Base-by-base conservation (phyloP, 1,139 yeast genomes). In the Pichia inconspicua region DNA sequence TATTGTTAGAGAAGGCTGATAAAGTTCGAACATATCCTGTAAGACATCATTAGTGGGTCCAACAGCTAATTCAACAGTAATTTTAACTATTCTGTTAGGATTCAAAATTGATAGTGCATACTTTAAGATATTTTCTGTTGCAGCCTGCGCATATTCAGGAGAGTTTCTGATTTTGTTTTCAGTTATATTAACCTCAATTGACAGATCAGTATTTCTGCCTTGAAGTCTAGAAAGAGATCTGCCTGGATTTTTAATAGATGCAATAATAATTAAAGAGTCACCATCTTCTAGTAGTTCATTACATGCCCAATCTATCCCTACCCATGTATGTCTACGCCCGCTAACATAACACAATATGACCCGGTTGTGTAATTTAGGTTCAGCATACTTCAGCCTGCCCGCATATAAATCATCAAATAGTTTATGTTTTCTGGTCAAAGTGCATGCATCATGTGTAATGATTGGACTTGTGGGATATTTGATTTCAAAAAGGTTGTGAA, bases 281-380 rank as follows among this genome's bases (percentile, higher is more conserved):
- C 87, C 85, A 56, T 80, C 68, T 54, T 75, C 78, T 12, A 80
- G 62, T 17, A 80, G 66, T 41, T 69, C 66, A 41, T 68, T 69
- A 50, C 84, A 64, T 4, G 77, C 67, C 84, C 85, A 84, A 61
- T 84, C 95, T 43, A 84, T 66, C 0, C 88, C 82, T 3, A 82
- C 87, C 92, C 94, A 84, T 0, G 92, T 82, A 64, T 84, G 90
- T 42, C 70, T 73, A 52, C 90, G 69, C 1, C 88, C 95, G 53
- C 81, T 74, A 7, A 84, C 70, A 61, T 83, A 84, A 27, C 82
- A 80, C 57, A 84, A 59, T 9, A 84, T 71, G 2, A 75, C 74
- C 58, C 90, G 67, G 39, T 70, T 67, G 1, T 80, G 79, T 43
- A 78, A 63, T 6, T 70, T 66, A 25, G 86, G 73, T 58, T 53